Evolutionary conservation across 345 rosid genomes (phyloP).

Genomic region (Brassica cretica): DNA sequence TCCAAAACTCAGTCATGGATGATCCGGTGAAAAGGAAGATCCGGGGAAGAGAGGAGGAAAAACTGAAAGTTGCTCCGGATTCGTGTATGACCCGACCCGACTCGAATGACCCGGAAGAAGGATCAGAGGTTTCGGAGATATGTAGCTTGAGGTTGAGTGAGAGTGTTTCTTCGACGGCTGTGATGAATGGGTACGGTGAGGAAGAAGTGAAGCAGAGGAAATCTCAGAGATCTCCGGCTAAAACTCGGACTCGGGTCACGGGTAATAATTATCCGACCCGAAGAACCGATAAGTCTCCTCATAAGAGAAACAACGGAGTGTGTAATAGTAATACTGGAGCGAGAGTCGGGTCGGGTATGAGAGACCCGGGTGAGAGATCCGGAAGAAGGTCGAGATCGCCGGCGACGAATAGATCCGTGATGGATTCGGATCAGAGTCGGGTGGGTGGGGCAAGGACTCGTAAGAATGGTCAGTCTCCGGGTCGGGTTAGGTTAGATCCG

Average conservation of each 20-base stretch:
- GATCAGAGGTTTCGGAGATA: slow-evolving; percentile 64
- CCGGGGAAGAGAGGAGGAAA: slow-evolving; percentile 25
- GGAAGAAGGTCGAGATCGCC: slow-evolving; percentile 72
- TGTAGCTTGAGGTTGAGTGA: slow-evolving; percentile 71
- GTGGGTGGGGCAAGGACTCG: slow-evolving; percentile 55
- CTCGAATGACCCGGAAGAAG: slow-evolving; percentile 36
- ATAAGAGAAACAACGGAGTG: slow-evolving; percentile 37
- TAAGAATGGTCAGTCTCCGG: slow-evolving; percentile 61
- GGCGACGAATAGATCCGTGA: slow-evolving; percentile 56
- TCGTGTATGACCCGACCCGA: slow-evolving; percentile 16
- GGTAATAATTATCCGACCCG: slow-evolving; percentile 49
- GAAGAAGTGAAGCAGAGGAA: slow-evolving; percentile 45
- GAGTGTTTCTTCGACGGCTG: slow-evolving; percentile 56
- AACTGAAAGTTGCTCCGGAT: not conserved
- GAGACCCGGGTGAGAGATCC: slow-evolving; percentile 66
- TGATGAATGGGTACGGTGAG: slow-evolving; percentile 40
- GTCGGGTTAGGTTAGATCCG: slow-evolving; percentile 51
- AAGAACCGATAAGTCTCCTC: slow-evolving; percentile 58
- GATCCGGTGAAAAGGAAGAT: slow-evolving; percentile 39
- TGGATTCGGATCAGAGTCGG: slow-evolving; percentile 38
- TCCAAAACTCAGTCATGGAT: slow-evolving; percentile 1
- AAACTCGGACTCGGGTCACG: slow-evolving; percentile 45
- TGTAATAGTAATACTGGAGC: slow-evolving; percentile 24
- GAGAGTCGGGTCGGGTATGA: slow-evolving; percentile 41
- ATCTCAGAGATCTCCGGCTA: slow-evolving; percentile 60